A percentile compares a stretch with the other conserved stretches of the same genome.
Evolutionary conservation across 176 grass and related monocot genomes (phyloP).

Genomic region (Elaeis guineensis): DNA sequence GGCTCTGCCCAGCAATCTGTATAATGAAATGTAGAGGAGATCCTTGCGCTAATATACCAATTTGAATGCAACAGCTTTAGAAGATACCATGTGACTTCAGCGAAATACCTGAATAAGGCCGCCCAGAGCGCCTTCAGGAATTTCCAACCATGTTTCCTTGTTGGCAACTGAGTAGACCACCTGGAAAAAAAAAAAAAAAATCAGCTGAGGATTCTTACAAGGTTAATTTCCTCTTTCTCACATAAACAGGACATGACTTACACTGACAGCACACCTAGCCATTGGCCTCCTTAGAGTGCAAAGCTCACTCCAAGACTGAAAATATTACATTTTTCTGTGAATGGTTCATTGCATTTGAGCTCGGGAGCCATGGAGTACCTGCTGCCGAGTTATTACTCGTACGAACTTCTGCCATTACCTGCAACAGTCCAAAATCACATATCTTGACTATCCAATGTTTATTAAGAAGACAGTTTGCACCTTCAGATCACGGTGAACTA

Average conservation of each 20-base stretch:
- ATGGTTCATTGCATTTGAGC: conserved; percentile 78
- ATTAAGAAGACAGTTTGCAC: conserved; percentile 92
- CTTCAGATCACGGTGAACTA: conserved; percentile 84
- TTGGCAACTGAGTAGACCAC: conserved; percentile 89
- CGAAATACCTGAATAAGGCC: conserved; percentile 69
- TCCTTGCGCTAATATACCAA: no score
- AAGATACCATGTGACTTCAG: not conserved
- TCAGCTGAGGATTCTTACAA: not conserved
- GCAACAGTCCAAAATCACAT: conserved; percentile 85
- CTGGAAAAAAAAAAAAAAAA: conserved; percentile 14
- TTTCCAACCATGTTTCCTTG: conserved; percentile 71
- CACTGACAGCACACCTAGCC: conserved; percentile 71
- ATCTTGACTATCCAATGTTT: conserved; percentile 87
- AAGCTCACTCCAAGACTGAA: conserved; percentile 90
- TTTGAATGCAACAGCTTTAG: not conserved
- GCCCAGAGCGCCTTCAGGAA: conserved; percentile 83
- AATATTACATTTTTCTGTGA: conserved; percentile 85
- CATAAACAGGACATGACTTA: conserved; percentile 7
- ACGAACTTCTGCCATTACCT: conserved; percentile 42
- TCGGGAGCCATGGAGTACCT: conserved; percentile 94
- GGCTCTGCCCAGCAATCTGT: conserved; percentile 93
- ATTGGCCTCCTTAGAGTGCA: conserved; percentile 75
- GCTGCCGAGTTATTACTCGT: conserved; percentile 70
- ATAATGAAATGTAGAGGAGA: not conserved
- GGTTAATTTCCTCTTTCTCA: conserved; percentile 8